Conservation (phyloP, 1,139 yeast genomes). For the Saccharomycopsis phalli region DNA sequence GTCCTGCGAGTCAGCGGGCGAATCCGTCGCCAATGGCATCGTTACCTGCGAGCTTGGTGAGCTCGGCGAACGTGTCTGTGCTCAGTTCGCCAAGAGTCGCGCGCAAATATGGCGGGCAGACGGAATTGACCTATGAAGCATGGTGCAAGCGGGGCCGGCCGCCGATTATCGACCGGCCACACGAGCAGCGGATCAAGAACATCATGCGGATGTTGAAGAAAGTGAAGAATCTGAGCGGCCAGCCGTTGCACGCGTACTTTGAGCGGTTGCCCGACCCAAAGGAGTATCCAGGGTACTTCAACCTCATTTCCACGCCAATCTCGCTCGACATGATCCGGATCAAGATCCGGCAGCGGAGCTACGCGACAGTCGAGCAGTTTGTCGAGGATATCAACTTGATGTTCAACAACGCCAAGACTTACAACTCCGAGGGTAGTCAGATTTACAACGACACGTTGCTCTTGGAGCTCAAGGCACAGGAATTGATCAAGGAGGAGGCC, state of each 20-base stretch:
- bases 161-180: constrained; percentile 90
- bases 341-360: constrained; percentile 80
- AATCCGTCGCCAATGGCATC: constrained; percentile 1
- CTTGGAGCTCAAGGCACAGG: constrained; percentile 55
- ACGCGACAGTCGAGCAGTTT: constrained; percentile 65
- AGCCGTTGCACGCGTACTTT: constrained; percentile 49
- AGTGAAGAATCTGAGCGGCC: constrained; percentile 46
- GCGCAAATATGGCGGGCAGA: constrained; percentile 21
- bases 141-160: constrained; percentile 88
- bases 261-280: constrained; percentile 77
- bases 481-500: constrained; percentile 59
- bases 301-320: constrained; percentile 57
- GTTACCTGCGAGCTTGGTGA: constrained; percentile 28
- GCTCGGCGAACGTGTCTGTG: constrained; percentile 28
- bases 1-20: too few species aligned
- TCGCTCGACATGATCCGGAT: constrained; percentile 75
- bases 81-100: constrained; percentile 23
- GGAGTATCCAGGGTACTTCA: constrained; percentile 59
- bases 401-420: constrained; percentile 66
- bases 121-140: constrained; percentile 25
- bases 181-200: constrained; percentile 83
- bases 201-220: constrained; percentile 75
- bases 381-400: constrained; percentile 67
- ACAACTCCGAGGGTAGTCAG: constrained; percentile 48
- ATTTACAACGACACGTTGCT: constrained; percentile 51